Evolutionary conservation across 495 filamentous ascomycete genomes (phyloP), one percentile per base, ranked within the genome.

Genomic region (Aspergillus hancockii): DNA sequence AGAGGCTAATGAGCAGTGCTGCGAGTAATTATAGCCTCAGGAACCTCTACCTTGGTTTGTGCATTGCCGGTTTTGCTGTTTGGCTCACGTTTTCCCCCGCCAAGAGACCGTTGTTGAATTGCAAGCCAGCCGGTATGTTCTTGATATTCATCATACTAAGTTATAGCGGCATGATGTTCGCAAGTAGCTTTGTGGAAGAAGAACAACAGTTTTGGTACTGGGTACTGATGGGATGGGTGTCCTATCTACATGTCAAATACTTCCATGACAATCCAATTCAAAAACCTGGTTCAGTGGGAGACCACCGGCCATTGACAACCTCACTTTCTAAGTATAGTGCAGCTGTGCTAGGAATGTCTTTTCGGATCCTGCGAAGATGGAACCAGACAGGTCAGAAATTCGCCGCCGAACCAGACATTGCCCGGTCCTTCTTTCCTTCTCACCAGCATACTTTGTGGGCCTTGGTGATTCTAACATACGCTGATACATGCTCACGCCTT

Each of bases 161-260:
- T 0, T 96, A 97, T 69, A 84, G 87, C 10, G 69, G 81, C 31
- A 93, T 96, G 88, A 98, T 97, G 92, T 98, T 98, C 73, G 92
- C 93, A 30, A 96, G 90, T 70, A 97, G 92, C 69, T 98, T 92
- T 67, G 91, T 99, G 23, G 94, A 99, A 68, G 94, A 99, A 72
- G 94, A 99, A 68, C 94, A 98, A 23, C 89, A 97, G 61, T 97
- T 96, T 71, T 99, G 94, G 94, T 97, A 98, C 71, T 96, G 93
- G 92, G 69, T 83, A 18, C 84, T 88, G 13, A 87, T 90, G 0
- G 87, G 82, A 3, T 99, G 92, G 92, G 74, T 90, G 43, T 74
- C 82, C 46, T 82, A 84, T 59, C 74, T 95, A 2, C 80, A 81
- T 55, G 63, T 88, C 34, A 88, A 81, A 71, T 78, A 72, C 41